Conservation (phyloP, 768 basidiomycete genomes). For the Boletellus ananiceps region DNA sequence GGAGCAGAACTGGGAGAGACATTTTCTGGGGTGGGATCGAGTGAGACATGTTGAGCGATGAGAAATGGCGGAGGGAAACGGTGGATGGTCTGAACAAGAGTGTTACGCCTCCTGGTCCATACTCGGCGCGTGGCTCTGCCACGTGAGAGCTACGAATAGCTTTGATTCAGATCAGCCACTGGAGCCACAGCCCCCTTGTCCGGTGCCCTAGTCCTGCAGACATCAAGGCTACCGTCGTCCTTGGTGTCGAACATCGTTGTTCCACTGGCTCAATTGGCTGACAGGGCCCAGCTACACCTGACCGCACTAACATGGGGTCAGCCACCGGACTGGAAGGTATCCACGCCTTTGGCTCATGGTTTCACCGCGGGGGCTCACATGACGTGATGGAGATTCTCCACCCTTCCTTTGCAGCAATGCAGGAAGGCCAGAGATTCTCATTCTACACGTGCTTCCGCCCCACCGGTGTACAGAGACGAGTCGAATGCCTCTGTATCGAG, state of each 20-base stretch:
- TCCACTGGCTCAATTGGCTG: not conserved
- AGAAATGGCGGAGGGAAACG: conserved; percentile 25
- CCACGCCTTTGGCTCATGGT: conserved; percentile 19
- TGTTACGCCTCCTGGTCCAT: conserved; percentile 29
- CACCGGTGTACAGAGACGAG: conserved; percentile 3
- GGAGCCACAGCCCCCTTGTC: not conserved
- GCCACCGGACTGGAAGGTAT: conserved; percentile 3
- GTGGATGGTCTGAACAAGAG: conserved; percentile 33
- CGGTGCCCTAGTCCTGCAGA: not conserved
- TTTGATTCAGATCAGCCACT: conserved; percentile 20
- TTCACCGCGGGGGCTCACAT: conserved; percentile 14
- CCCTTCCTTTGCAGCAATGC: conserved; percentile 21
- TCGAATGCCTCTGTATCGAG: conserved; percentile 1
- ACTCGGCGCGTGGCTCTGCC: conserved; percentile 29
- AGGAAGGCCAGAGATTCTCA: conserved; percentile 17
- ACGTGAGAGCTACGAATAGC: conserved; percentile 26
- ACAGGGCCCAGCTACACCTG: not conserved
- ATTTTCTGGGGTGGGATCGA: conserved; percentile 11
- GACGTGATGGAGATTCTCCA: conserved; percentile 23
- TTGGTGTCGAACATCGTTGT: not conserved
- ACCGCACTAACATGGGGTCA: not conserved
- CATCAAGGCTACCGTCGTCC: not conserved
- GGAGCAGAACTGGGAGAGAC: not conserved
- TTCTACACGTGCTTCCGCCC: conserved; percentile 16
- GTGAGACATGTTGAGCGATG: conserved; percentile 22